These are phyloP conservation scores for Solanum lycopersicoides DNA, from an alignment of 257 asterid species.

Conservation along the genomic window DNA sequence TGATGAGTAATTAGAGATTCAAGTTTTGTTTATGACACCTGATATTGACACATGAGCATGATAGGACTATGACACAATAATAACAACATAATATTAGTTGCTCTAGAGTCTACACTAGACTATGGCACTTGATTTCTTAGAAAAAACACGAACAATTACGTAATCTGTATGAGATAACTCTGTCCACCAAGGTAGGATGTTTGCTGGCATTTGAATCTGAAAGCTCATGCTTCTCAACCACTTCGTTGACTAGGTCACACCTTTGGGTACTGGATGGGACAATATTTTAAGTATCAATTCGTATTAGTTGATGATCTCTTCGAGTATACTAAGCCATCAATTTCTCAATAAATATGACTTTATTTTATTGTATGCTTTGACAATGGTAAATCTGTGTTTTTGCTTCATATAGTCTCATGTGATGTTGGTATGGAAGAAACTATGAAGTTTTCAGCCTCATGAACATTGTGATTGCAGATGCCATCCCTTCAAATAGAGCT, in stretches of 20 bases:
- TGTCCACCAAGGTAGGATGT: too few species aligned
- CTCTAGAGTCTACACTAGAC: background rate
- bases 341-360: background rate
- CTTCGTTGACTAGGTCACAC: too few species aligned
- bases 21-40: background rate
- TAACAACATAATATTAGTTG: background rate
- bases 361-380: background rate
- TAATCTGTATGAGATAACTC: too few species aligned
- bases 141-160: too few species aligned
- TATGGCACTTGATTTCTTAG: background rate
- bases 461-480: slow-evolving; percentile 40
- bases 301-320: background rate
- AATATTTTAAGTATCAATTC: background rate
- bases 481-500: slow-evolving; percentile 71
- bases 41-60: background rate
- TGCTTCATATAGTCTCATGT: background rate
- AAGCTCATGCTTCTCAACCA: too few species aligned
- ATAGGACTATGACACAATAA: background rate
- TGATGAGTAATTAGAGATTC: background rate
- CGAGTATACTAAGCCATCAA: background rate
- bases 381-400: background rate
- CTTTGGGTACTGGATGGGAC: background rate
- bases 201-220: too few species aligned
- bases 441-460: slow-evolving; percentile 1
- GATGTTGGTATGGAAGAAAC: background rate